Evolutionary conservation across 73 alveolate species (phyloP), one percentile per base, ranked within the genome.

Genomic region (Stentor roeselii): DNA sequence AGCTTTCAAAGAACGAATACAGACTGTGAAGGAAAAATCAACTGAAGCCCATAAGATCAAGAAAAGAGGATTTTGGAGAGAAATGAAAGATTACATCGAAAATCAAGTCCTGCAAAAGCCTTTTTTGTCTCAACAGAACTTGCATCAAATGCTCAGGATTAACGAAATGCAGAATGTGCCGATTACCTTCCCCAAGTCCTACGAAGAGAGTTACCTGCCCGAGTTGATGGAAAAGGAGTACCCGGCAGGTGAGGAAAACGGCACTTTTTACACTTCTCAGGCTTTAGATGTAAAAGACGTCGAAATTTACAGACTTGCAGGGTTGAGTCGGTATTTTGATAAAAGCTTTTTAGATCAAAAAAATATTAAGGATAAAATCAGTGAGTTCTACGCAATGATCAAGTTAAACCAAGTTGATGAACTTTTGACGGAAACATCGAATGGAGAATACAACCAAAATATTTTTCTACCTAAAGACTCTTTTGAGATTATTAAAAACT

Each of bases 51-150:
- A 83, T 15, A n/a, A 37, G 42, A 41, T 84, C 31, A 82, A 60
- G 21, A 87, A 87, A 60, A n/a, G 90, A 35, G 80, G 84, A 41
- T 58, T 87, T 83, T 67, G 74, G 60, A 37, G 86, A 38, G 36
- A 85, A 61, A 58, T 82, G 75, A 87, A 84, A 85, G 82, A 87
- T 37, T 83, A 83, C 87, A 39, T 87, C 59, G 38, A 83, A 59
- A 30, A 41, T 37, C 37, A 82, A 11, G 36, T 85, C 59, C 15
- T 87, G 39, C 30, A 83, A 34, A 58, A 61, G 59, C 58, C 36
- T 40, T 39, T 1, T 27, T 36, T 15, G 2, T 21, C 75, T 58
- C 58, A 14, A 36, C 84, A 67, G 1, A 40, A 67, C 39, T 0
- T 75, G 1, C 75, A 31, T 0, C 41, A 59, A 15, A 0, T 11